phyloP scores from a whole-genome alignment of 2,329 filamentous ascomycete genomes.

The Aspergillus tanneri region DNA sequence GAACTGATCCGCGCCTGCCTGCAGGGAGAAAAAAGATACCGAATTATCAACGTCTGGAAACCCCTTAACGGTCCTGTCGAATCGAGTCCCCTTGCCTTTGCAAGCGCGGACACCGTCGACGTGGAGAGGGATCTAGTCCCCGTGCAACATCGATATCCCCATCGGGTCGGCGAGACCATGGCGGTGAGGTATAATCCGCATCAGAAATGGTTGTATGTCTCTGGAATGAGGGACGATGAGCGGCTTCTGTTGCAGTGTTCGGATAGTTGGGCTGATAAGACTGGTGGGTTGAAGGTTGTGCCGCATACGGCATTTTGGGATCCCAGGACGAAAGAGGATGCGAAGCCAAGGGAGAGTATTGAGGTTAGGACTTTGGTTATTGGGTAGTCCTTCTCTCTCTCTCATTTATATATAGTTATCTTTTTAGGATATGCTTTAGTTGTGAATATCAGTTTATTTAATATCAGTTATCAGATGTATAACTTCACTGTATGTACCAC shows the following conservation, averaged over 20 bases:
- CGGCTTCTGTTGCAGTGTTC: constrained; percentile 74
- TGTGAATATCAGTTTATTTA: too few relatives aligned
- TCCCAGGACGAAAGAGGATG: constrained; percentile 66
- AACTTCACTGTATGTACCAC: too few relatives aligned
- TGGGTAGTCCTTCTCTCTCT: too few relatives aligned
- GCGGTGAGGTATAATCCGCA: constrained; percentile 59
- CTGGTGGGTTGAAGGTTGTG: constrained; percentile 42
- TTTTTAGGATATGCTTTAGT: too few relatives aligned
- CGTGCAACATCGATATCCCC: constrained; percentile 72
- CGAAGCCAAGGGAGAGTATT: constrained; percentile 77
- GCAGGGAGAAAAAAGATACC: constrained; percentile 69
- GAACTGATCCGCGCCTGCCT: constrained; percentile 50
- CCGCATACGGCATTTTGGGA: constrained; percentile 80
- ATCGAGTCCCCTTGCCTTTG: constrained; percentile 58
- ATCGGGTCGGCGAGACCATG: constrained; percentile 71
- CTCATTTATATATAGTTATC: too few relatives aligned
- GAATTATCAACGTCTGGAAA: constrained; percentile 86
- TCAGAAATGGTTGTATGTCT: constrained; percentile 77
- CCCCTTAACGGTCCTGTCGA: constrained; percentile 61
- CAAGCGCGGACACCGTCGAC: constrained; percentile 54
- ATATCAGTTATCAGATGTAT: too few relatives aligned
- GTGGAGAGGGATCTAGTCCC: constrained; percentile 64
- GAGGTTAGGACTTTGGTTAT: constrained; percentile 85
- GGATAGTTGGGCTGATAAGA: constrained; percentile 57
- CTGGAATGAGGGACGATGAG: constrained; percentile 72